Evolutionary conservation across 1,284 basidiomycete genomes (phyloP), one percentile per base, ranked within the genome.

Genomic region (Stygiomarasmius scandens): DNA sequence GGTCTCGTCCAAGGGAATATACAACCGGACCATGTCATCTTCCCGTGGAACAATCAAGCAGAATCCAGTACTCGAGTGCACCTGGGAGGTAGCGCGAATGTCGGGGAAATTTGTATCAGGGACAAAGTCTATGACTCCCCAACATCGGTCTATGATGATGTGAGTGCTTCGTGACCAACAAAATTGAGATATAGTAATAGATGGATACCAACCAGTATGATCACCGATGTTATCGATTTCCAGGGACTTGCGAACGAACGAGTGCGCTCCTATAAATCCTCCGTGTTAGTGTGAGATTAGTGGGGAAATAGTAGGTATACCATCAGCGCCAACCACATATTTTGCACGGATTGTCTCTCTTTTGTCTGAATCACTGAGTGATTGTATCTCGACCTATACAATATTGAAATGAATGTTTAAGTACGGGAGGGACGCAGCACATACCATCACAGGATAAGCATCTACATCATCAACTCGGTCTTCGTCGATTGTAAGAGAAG

Each of bases 251-350:
- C 49, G 49, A 32, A 51, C 16, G 20, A 16, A 51, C 11, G 49
- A 51, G 19, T 51, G 49, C 5, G 49, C 49, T 8, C 49, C 49
- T 51, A 16, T 11, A 36, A 36, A 12, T 23, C 20, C n/a, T 23
- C 29, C 2, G 20, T 41, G 6, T 41, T 32, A 32, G 29, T 12
- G 29, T 32, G 29, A 12, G 29, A 32, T 32, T 12, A 12, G 12
- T 32, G 6, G 29, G 29, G 29, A 32, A 32, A 12, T 5, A 12
- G 12, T 32, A 32, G 29, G 29, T 6, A 32, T 32, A 51, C 49
- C 49, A 34, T 51, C 49, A 36, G 49, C 49, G 29, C 49, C 49
- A 19, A 51, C 49, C 32, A 51, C 49, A 22, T 51, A 51, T 36
- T 51, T 51, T 3, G 49, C 49, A 16, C 20, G 27, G 19, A 51